Base-by-base conservation (phyloP, 2,329 filamentous ascomycete genomes). In the Diaporthe vaccinii region DNA sequence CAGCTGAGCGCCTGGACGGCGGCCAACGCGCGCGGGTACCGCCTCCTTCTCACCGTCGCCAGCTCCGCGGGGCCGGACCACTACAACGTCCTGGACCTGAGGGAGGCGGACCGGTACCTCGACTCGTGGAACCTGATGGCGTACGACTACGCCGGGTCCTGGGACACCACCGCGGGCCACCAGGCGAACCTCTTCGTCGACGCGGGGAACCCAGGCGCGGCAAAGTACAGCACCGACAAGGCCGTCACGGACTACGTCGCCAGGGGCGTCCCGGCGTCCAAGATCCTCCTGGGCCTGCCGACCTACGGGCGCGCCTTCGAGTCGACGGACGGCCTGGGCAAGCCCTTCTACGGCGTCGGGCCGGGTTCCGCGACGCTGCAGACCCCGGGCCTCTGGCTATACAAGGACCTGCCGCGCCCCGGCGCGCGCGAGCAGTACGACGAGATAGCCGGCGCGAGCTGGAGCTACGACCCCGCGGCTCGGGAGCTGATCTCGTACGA, bases 251-350 rank as follows among this genome's bases (percentile, higher is more conserved):
- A 89, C 79, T 95, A 95, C 84, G 83, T 90, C 15, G 80, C 85
- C 4, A 85, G 87, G 17, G 91, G 91, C 12, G 87, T 97, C 12
- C 79, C 87, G 0, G 78, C 90, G 0, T 81, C 84, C 68, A 96
- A 96, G 84, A 90, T 97, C 69, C 88, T 94, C 9, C 84, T 97
- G 44, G 94, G 94, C 1, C 89, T 96, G 85, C 94, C 95, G 0
- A 87, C 97, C 0, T 97, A 96, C 81, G 95, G 94, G 1, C 92
- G 94, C n/a, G 88, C 92, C 0, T 97, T 97, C 80, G 85, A 88
- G 69, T 86, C 89, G 59, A 96, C 95, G 0, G 83, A 87, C 7
- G 94, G 94, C 0, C 87, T 93, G 0, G 95, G 94, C 1, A 84
- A 88, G 78, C 80, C 88, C 0, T 97, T 89, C 84, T 86, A 80